phyloP scores from a whole-genome alignment of 495 filamentous ascomycete genomes.

The Pyrenopolyporus hunteri region DNA sequence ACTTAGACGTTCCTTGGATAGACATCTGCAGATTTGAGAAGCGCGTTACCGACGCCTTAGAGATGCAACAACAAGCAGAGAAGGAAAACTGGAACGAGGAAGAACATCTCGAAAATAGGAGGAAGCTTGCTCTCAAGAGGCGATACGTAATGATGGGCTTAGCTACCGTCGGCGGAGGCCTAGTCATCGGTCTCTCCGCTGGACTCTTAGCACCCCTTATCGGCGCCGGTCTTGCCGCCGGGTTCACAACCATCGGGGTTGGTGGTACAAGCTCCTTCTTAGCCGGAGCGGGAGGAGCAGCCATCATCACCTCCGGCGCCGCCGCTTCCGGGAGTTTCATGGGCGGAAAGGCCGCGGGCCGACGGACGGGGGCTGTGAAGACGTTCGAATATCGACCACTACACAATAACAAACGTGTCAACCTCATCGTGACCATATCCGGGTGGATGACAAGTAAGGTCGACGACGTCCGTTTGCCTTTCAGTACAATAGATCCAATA shows the following conservation, averaged over 20 bases:
- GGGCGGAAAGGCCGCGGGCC: conserved; percentile 80
- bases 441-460: conserved; percentile 99
- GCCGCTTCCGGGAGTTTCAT: conserved; percentile 87
- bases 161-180: conserved; percentile 91
- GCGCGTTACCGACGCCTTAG: conserved; percentile 92
- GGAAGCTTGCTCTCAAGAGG: conserved; percentile 77
- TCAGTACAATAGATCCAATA: conserved; percentile 92
- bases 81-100: conserved; percentile 98
- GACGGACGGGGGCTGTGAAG: conserved; percentile 86
- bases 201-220: conserved; percentile 93
- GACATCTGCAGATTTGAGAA: conserved; percentile 98
- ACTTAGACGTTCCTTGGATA: conserved; percentile 82
- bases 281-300: conserved; percentile 89
- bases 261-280: conserved; percentile 87
- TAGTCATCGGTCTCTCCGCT: conserved; percentile 95
- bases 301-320: conserved; percentile 88
- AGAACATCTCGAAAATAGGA: conserved; percentile 87
- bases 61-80: conserved; percentile 91
- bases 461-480: conserved; percentile 94
- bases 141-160: conserved; percentile 95
- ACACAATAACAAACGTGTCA: conserved; percentile 97
- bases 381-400: conserved; percentile 97
- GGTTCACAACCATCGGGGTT: conserved; percentile 93
- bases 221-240: conserved; percentile 90
- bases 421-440: conserved; percentile 92